phyloP scores from a whole-genome alignment of 2,329 filamentous ascomycete genomes.

The Intubia oerlemansii region DNA sequence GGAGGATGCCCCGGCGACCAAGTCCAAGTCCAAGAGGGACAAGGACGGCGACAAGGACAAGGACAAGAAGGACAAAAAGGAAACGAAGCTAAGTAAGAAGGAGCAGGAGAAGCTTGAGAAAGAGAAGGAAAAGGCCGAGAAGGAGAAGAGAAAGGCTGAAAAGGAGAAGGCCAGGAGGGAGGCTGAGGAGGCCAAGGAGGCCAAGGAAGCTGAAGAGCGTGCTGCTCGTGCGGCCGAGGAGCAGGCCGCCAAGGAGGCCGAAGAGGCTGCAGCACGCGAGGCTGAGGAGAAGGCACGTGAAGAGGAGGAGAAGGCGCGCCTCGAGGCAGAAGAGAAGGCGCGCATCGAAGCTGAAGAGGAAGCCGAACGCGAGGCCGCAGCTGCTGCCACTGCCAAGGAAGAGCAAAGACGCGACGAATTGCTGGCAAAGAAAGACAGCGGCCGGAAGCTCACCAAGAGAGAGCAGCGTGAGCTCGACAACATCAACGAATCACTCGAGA shows the following conservation, averaged over 20 bases:
- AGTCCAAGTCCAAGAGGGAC: no score
- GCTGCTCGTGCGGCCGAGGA: constrained; percentile 12
- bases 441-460: constrained; percentile 11
- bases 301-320: no score
- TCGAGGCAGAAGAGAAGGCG: constrained; percentile 13
- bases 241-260: constrained; percentile 10
- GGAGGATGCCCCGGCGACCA: no score
- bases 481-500: constrained; percentile 13
- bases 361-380: constrained; percentile 13
- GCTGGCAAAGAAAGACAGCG: constrained; percentile 11
- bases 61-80: constrained; percentile 17
- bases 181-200: constrained; percentile 8
- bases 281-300: constrained; percentile 18
- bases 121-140: constrained; percentile 15
- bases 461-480: constrained; percentile 15
- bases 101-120: constrained; percentile 29
- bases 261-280: constrained; percentile 10
- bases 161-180: constrained; percentile 10
- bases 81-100: constrained; percentile 24
- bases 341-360: constrained; percentile 15
- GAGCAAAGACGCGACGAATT: constrained; percentile 14
- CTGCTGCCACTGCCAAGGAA: constrained; percentile 18
- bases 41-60: no score
- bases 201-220: constrained; percentile 20
- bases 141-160: constrained; percentile 19